Conservation (phyloP, 176 grass and related monocot species). For the Oryza punctata region DNA sequence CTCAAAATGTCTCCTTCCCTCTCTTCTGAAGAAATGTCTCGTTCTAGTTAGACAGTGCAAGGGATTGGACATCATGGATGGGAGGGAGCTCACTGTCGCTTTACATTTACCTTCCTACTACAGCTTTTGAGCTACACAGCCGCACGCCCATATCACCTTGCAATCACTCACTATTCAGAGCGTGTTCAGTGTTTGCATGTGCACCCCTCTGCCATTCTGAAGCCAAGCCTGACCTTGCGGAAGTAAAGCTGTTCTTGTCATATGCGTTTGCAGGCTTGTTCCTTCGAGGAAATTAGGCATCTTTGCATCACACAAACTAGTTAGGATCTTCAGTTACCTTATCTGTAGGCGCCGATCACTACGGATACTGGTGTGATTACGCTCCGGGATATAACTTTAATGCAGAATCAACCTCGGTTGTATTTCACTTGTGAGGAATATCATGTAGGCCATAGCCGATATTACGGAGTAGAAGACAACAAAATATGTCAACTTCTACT, state of each 20-base stretch:
- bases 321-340: background rate
- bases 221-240: constrained; percentile 3
- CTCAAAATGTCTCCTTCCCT: constrained; percentile 22
- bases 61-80: constrained; percentile 13
- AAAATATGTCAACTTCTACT: background rate
- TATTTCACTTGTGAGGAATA: background rate
- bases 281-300: background rate
- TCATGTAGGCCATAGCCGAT: background rate
- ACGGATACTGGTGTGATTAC: background rate
- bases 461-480: background rate
- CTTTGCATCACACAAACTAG: background rate
- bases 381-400: background rate
- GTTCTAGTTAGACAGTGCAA: background rate
- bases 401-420: background rate
- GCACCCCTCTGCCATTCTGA: background rate
- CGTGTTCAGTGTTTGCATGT: constrained; percentile 17
- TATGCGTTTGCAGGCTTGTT: constrained; percentile 31
- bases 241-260: constrained; percentile 33
- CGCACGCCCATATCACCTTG: constrained; percentile 11
- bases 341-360: background rate
- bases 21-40: background rate
- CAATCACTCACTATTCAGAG: constrained; percentile 15
- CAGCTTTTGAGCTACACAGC: background rate
- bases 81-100: constrained; percentile 2
- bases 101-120: background rate